Evolutionary conservation across 2,329 filamentous ascomycete genomes (phyloP).

Genomic region (Trichoderma simmonsii): DNA sequence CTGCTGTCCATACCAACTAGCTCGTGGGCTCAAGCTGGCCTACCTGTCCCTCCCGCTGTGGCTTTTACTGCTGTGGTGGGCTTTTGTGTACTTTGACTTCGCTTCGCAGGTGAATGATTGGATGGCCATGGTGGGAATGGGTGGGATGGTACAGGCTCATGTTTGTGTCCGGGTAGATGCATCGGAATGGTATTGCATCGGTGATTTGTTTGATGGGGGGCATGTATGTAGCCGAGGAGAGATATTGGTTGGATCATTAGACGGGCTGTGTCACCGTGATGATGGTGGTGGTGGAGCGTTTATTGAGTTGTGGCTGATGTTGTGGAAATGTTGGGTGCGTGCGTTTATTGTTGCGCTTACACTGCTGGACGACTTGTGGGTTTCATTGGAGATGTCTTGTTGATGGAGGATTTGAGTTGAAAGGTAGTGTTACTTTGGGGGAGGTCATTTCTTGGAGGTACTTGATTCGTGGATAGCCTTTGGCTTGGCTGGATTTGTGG

Average conservation of each 20-base stretch:
- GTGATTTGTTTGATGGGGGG: slow-evolving; percentile 1
- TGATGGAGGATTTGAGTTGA: background rate
- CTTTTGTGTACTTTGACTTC: background rate
- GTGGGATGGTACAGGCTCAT: background rate
- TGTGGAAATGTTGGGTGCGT: background rate
- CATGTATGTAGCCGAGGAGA: background rate
- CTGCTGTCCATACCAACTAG: background rate
- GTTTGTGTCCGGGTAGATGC: slow-evolving; percentile 10
- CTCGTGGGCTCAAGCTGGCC: background rate
- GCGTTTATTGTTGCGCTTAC: background rate
- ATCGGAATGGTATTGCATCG: background rate
- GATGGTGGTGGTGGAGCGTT: background rate
- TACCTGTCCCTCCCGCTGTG: background rate
- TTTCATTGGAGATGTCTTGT: background rate
- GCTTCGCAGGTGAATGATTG: background rate
- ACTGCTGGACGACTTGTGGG: background rate
- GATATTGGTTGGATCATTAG: background rate
- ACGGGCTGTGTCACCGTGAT: background rate
- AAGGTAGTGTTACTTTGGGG: background rate
- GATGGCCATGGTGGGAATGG: background rate
- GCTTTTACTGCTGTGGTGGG: background rate
- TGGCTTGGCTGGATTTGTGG: background rate
- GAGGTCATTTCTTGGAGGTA: background rate
- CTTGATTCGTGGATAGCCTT: background rate
- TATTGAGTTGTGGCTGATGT: background rate